Percentiles rank a stretch among this genome's conserved stretches.
These are phyloP conservation scores for Craterostigma plantagineum DNA, from an alignment of 257 asterid genomes.

Conservation along the genomic window DNA sequence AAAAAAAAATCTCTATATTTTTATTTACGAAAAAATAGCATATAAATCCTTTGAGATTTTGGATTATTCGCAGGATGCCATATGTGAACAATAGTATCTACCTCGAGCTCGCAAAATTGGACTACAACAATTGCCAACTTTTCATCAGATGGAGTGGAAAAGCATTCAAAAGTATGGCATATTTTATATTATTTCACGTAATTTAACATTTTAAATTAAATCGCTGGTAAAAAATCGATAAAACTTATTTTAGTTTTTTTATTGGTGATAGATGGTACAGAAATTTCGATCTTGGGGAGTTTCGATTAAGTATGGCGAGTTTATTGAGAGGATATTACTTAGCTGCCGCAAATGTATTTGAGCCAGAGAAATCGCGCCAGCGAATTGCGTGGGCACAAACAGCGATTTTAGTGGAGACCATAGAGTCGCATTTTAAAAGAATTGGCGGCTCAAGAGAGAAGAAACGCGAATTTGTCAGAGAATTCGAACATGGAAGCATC, in stretches of 20 bases:
- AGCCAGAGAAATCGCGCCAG: constrained; percentile 37
- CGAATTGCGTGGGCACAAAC: constrained; percentile 80
- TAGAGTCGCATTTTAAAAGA: constrained; percentile 14
- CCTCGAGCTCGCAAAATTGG: constrained; percentile 57
- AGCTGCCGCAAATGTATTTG: constrained; percentile 44
- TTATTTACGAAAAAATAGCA: background rate
- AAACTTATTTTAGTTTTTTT: background rate
- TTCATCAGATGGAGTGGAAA: constrained; percentile 62
- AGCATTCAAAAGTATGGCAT: constrained; percentile 39
- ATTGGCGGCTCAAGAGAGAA: constrained; percentile 14
- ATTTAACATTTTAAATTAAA: constrained; percentile 1
- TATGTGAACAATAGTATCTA: constrained; percentile 46
- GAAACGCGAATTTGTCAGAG: constrained; percentile 20
- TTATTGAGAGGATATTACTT: constrained; percentile 22
- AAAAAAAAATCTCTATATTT: background rate
- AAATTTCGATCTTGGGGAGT: constrained; percentile 19
- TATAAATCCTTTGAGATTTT: background rate
- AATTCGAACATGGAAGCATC: constrained; percentile 17
- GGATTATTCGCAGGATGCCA: constrained; percentile 38
- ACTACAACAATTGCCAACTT: constrained; percentile 54
- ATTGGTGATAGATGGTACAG: constrained; percentile 39
- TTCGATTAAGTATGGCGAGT: constrained; percentile 25
- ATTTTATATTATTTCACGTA: background rate
- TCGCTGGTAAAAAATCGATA: background rate
- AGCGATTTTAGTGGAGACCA: constrained; percentile 24